phyloP scores from a whole-genome alignment of 805 yeast species.

The Clavispora asparagi region DNA sequence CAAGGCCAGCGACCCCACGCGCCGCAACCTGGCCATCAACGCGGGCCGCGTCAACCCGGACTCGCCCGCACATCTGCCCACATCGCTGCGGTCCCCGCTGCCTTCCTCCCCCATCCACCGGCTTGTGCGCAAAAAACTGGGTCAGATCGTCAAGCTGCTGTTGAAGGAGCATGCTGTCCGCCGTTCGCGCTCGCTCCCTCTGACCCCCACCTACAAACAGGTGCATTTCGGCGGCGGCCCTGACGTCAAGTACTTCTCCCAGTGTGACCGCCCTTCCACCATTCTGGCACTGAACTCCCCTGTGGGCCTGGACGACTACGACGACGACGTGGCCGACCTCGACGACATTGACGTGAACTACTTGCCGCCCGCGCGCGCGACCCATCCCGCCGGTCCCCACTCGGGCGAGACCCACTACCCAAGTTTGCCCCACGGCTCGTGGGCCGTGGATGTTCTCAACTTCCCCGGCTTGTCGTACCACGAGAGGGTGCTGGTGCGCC shows the following conservation, averaged over 20 bases:
- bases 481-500: constrained; percentile 26
- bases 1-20: constrained; percentile 27
- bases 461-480: constrained; percentile 46
- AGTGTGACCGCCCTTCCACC: constrained; percentile 70
- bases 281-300: constrained; percentile 70
- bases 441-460: constrained; percentile 41
- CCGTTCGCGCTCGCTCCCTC: constrained; percentile 34
- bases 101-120: constrained; percentile 11
- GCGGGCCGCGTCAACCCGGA: neutral
- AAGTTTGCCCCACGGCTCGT: constrained; percentile 24
- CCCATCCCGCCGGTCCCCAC: neutral
- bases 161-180: constrained; percentile 40
- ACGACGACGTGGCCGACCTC: constrained; percentile 5
- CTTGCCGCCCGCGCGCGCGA: neutral
- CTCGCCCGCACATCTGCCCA: neutral
- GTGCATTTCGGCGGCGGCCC: constrained; percentile 74
- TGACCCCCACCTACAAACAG: constrained; percentile 57
- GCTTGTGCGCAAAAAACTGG: constrained; percentile 76
- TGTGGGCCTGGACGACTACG: constrained; percentile 15
- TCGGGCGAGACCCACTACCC: constrained; percentile 16
- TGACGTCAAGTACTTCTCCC: constrained; percentile 69
- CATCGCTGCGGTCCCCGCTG: neutral
- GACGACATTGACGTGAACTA: constrained; percentile 18
- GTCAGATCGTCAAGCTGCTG: constrained; percentile 53
- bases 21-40: constrained; percentile 23